These are phyloP conservation scores for Aegilops bicornis DNA, from an alignment of 176 grass and related monocot species.

Conservation along the genomic window DNA sequence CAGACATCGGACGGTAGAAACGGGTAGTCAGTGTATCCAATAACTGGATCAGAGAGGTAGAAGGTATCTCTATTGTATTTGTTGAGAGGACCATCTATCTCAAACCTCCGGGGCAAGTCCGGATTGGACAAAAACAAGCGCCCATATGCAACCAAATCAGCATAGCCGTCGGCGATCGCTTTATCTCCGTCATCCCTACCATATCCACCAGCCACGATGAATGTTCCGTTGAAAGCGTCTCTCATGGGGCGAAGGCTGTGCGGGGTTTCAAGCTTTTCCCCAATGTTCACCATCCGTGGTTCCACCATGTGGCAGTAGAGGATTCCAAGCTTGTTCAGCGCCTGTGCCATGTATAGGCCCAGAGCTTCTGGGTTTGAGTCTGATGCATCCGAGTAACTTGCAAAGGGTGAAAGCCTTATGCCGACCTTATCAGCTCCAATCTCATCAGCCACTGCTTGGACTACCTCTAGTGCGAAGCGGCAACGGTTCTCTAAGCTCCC, in stretches of 20 bases:
- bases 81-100: conserved; percentile 60
- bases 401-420: conserved; percentile 49
- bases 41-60: conserved; percentile 57
- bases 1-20: conserved; percentile 38
- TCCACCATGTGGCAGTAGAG: conserved; percentile 19
- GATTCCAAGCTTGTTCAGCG: conserved; percentile 51
- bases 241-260: conserved; percentile 46
- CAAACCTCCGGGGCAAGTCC: conserved; percentile 58
- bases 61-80: conserved; percentile 65
- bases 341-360: conserved; percentile 53
- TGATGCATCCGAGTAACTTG: conserved; percentile 34
- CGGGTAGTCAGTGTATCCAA: conserved; percentile 64
- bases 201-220: conserved; percentile 53
- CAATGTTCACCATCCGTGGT: conserved; percentile 41
- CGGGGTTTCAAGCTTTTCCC: conserved; percentile 38
- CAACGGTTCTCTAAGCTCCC: conserved; percentile 56
- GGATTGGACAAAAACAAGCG: conserved; percentile 70
- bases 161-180: conserved; percentile 43
- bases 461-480: conserved; percentile 54
- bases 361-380: conserved; percentile 59
- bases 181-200: conserved; percentile 50
- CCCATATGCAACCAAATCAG: conserved; percentile 68
- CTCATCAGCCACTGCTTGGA: conserved; percentile 55
- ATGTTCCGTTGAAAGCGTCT: conserved; percentile 55
- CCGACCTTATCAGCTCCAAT: conserved; percentile 39